phyloP scores from a whole-genome alignment of 495 filamentous ascomycete genomes.

The Coniosporium apollinis region DNA sequence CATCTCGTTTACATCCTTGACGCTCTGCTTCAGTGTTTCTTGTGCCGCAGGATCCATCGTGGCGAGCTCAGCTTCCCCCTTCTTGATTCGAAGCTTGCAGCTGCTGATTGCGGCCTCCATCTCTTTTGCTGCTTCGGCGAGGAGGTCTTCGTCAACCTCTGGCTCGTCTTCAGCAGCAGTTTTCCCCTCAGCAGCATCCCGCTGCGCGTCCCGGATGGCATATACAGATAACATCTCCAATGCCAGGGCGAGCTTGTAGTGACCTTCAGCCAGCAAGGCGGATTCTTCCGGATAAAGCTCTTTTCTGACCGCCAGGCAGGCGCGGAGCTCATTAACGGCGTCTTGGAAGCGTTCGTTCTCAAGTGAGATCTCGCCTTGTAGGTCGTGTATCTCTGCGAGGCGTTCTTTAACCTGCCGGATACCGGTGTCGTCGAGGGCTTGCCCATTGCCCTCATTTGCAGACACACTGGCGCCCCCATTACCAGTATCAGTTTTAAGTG shows the following conservation, averaged over 20 bases:
- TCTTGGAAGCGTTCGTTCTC: conserved; percentile 80
- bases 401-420: conserved; percentile 57
- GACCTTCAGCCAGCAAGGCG: conserved; percentile 73
- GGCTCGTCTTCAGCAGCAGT: conserved; percentile 21
- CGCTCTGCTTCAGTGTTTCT: conserved; percentile 39
- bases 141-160: conserved; percentile 45
- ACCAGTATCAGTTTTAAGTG: conserved; percentile 28
- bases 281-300: conserved; percentile 63
- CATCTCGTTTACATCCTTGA: conserved; percentile 73
- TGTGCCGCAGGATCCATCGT: conserved; percentile 26
- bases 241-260: conserved; percentile 89
- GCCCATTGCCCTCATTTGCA: conserved; percentile 15
- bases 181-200: conserved; percentile 23
- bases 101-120: conserved; percentile 72
- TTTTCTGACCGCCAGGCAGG: conserved; percentile 57
- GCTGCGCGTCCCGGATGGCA: conserved; percentile 31
- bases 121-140: conserved; percentile 57
- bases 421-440: conserved; percentile 13
- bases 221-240: conserved; percentile 83
- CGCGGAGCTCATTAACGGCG: conserved; percentile 63
- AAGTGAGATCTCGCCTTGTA: conserved; percentile 83
- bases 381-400: conserved; percentile 77
- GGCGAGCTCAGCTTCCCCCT: conserved; percentile 49
- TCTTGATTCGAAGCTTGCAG: conserved; percentile 55
- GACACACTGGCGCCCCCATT: conserved; percentile 34